These are phyloP conservation scores for Lentinula guzmanii DNA, from an alignment of 768 basidiomycete species.

Conservation along the genomic window DNA sequence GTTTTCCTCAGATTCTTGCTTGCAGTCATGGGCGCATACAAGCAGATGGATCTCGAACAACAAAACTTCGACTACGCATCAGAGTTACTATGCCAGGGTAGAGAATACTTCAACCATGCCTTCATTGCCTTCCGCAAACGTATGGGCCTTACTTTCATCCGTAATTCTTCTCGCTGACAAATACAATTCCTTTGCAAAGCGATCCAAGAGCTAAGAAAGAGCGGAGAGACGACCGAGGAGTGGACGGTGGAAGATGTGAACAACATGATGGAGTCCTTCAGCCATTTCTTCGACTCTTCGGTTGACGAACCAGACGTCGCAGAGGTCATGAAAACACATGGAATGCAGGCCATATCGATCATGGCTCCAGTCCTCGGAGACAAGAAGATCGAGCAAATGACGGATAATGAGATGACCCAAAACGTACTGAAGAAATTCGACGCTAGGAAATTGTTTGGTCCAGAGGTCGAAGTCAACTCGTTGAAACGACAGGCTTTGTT, in stretches of 20 bases:
- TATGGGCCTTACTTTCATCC: neutral
- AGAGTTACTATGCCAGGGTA: conserved; percentile 2
- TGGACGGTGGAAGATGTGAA: conserved; percentile 1
- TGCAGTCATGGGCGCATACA: conserved; percentile 4
- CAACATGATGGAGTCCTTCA: conserved; percentile 1
- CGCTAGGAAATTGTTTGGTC: neutral
- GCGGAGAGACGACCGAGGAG: neutral
- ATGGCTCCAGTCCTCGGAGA: neutral
- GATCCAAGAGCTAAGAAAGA: neutral
- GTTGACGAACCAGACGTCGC: neutral
- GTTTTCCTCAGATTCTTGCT: neutral
- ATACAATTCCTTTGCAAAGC: neutral
- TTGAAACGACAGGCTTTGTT: conserved; percentile 2
- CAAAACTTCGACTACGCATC: conserved; percentile 2
- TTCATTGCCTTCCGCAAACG: conserved; percentile 1
- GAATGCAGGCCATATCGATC: neutral
- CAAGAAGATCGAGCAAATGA: neutral
- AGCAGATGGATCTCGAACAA: conserved; percentile 1
- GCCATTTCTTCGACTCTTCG: conserved; percentile 1
- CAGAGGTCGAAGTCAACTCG: conserved; percentile 2
- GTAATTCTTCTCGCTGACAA: neutral
- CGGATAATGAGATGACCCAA: neutral
- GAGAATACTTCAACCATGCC: neutral
- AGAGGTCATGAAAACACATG: neutral
- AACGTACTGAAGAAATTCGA: conserved; percentile 1